Evolutionary conservation across 371 early-diverging fungal species (phyloP).

Genomic region (Rhizomucor miehei): DNA sequence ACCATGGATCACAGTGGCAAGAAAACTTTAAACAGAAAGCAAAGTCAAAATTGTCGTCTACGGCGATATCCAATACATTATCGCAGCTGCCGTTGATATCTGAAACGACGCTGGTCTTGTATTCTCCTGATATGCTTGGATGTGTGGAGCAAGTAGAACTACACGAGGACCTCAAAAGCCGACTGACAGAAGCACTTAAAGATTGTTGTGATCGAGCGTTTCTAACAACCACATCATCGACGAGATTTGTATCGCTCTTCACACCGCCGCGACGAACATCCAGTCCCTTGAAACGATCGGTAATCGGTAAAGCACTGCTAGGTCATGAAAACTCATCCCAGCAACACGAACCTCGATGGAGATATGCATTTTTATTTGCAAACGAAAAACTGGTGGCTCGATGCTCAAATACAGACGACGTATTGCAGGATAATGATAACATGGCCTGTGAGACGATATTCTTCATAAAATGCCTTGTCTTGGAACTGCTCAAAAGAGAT

Average conservation of each 20-base stretch:
- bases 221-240: slow-evolving; percentile 7
- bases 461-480: background rate
- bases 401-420: slow-evolving; percentile 17
- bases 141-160: slow-evolving; percentile 39
- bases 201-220: slow-evolving; percentile 26
- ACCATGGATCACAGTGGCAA: slow-evolving; percentile 41
- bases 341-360: slow-evolving; percentile 17
- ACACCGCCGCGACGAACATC: slow-evolving; percentile 14
- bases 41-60: slow-evolving; percentile 8
- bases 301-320: background rate
- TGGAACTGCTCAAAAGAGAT: background rate
- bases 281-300: slow-evolving; percentile 6
- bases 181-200: slow-evolving; percentile 21
- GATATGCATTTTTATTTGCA: slow-evolving; percentile 34
- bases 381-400: slow-evolving; percentile 37
- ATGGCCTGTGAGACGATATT: slow-evolving; percentile 25
- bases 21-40: slow-evolving; percentile 9
- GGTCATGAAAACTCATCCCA: background rate
- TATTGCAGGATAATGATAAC: slow-evolving; percentile 21
- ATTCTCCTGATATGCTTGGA: slow-evolving; percentile 26
- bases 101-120: slow-evolving; percentile 9
- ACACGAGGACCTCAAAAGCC: slow-evolving; percentile 32
- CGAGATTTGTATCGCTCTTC: slow-evolving; percentile 20
- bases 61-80: slow-evolving; percentile 18
- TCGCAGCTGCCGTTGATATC: slow-evolving; percentile 25